A percentile compares a stretch with the other conserved stretches of the same genome.
These are phyloP conservation scores for Sclerotinia spermophila DNA, from an alignment of 2,329 filamentous ascomycete species.

Conservation along the genomic window DNA sequence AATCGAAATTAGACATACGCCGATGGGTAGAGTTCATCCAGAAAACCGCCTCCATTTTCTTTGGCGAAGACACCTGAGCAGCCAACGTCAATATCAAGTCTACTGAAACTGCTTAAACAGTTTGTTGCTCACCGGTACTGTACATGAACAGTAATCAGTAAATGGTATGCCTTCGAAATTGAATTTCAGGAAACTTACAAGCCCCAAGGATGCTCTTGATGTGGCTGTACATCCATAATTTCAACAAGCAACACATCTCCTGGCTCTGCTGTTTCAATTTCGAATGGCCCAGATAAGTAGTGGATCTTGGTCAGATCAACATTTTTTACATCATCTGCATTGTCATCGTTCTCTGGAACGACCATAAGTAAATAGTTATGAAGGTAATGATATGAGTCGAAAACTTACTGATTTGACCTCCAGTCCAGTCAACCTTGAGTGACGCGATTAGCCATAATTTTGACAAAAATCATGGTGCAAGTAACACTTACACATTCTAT, in stretches of 20 bases:
- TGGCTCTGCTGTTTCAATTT: constrained; percentile 77
- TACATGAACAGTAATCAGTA: background rate
- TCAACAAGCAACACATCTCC: constrained; percentile 78
- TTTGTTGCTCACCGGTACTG: constrained; percentile 3
- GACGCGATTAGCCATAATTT: constrained; percentile 1
- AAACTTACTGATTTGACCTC: constrained; percentile 74
- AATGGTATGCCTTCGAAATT: background rate
- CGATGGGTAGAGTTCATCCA: constrained; percentile 82
- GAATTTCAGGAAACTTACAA: constrained; percentile 61
- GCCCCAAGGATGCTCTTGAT: constrained; percentile 87
- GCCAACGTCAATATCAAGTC: background rate
- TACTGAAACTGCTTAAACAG: background rate
- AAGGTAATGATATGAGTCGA: background rate
- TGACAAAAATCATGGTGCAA: constrained; percentile 17
- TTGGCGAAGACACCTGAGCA: constrained; percentile 56
- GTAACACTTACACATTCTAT: constrained; percentile 67
- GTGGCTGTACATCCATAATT: constrained; percentile 89
- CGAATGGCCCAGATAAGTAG: constrained; percentile 86
- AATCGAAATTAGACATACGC: constrained; percentile 51
- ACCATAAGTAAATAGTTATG: background rate
- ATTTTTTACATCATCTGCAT: constrained; percentile 80
- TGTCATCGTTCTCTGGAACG: constrained; percentile 68
- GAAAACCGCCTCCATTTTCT: constrained; percentile 80
- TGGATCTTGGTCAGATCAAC: constrained; percentile 82
- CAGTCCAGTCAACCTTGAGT: constrained; percentile 47